A percentile compares a stretch with the other conserved stretches of the same genome.
Evolutionary conservation across 345 rosid species (phyloP).

Genomic region (Citrus medica): DNA sequence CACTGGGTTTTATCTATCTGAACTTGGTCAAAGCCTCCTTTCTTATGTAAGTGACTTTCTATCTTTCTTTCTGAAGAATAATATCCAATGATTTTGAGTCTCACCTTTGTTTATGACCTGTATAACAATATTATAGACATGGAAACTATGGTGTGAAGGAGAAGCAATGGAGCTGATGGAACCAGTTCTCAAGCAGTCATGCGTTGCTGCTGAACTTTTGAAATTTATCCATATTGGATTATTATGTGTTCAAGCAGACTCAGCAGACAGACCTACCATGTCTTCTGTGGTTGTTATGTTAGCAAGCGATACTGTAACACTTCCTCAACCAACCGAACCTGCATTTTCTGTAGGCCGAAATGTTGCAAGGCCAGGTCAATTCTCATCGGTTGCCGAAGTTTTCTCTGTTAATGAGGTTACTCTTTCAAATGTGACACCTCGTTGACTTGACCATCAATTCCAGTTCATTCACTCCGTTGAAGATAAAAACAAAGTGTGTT

Average conservation of each 20-base stretch:
- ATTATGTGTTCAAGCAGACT: constrained; percentile 18
- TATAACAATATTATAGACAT: neutral
- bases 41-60: neutral
- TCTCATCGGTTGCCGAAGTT: neutral
- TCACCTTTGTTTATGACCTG: neutral
- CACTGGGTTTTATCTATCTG: neutral
- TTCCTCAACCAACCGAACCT: constrained; percentile 15
- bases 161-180: neutral
- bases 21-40: neutral
- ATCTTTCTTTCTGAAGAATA: neutral
- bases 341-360: constrained; percentile 12
- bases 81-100: neutral
- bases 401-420: constrained; percentile 7
- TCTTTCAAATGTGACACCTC: constrained; percentile 6
- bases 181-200: neutral
- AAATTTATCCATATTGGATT: neutral
- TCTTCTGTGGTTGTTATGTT: neutral
- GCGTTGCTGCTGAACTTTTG: neutral
- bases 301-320: constrained; percentile 2
- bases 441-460: neutral
- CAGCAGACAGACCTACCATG: constrained; percentile 9
- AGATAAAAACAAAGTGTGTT: too few relatives aligned
- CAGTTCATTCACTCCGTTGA: too few relatives aligned
- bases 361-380: neutral
- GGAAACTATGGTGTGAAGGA: neutral